These are phyloP conservation scores for Aspergillus wentii DNA, from an alignment of 495 filamentous ascomycete genomes.

Conservation along the genomic window DNA sequence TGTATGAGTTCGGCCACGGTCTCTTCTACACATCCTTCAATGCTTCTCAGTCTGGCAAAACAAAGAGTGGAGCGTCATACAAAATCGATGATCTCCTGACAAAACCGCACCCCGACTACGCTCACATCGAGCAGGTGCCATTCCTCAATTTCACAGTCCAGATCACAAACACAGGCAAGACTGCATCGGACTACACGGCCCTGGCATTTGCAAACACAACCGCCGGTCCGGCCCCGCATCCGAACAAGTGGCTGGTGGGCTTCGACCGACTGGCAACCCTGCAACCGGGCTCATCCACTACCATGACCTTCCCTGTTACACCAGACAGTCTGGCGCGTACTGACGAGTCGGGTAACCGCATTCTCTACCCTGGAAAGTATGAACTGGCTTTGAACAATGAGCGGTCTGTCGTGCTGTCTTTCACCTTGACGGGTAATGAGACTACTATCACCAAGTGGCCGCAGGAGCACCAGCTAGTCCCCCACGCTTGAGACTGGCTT, in stretches of 20 bases:
- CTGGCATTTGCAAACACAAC: slow-evolving; percentile 52
- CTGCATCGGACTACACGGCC: slow-evolving; percentile 54
- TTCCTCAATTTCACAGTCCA: slow-evolving; percentile 40
- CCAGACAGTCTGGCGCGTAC: slow-evolving; percentile 55
- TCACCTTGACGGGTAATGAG: slow-evolving; percentile 27
- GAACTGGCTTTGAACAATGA: slow-evolving; percentile 51
- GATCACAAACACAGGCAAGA: slow-evolving; percentile 49
- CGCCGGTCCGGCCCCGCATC: slow-evolving; percentile 54
- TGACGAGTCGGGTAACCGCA: slow-evolving; percentile 52
- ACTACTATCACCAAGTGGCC: slow-evolving; percentile 30
- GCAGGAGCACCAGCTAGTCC: slow-evolving; percentile 21
- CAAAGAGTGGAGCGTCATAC: slow-evolving; percentile 7
- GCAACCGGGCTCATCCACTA: slow-evolving; percentile 27
- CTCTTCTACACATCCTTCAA: slow-evolving; percentile 49
- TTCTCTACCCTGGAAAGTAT: slow-evolving; percentile 65
- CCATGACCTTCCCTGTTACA: slow-evolving; percentile 43
- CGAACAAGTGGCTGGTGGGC: slow-evolving; percentile 58
- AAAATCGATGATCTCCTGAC: slow-evolving; percentile 26
- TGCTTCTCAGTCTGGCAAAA: slow-evolving; percentile 16
- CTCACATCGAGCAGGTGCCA: slow-evolving; percentile 29
- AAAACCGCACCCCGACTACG: slow-evolving; percentile 17
- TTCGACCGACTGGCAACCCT: slow-evolving; percentile 51
- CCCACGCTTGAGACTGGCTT: not conserved
- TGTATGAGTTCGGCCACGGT: slow-evolving; percentile 53
- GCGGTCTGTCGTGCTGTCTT: slow-evolving; percentile 18